These are phyloP conservation scores for Claviceps lovelessii DNA, from an alignment of 2,329 filamentous ascomycete genomes.

Conservation along the genomic window DNA sequence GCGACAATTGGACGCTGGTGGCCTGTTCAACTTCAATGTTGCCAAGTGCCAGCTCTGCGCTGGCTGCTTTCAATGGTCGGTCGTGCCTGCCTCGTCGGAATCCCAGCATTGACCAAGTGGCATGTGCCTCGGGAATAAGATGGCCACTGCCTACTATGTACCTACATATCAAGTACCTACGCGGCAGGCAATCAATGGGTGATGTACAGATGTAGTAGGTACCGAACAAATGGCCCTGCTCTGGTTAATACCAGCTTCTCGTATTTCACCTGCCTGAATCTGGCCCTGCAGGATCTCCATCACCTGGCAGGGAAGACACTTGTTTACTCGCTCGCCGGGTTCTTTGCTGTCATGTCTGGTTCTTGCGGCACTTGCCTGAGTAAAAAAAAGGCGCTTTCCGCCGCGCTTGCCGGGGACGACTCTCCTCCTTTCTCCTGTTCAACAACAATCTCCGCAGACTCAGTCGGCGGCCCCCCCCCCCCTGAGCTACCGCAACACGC, in stretches of 20 bases:
- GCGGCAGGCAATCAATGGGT: neutral
- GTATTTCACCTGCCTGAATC: conserved; percentile 3
- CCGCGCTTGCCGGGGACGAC: neutral
- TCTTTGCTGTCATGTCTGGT: neutral
- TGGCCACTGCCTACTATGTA: neutral
- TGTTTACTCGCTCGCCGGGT: neutral
- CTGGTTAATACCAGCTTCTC: conserved; percentile 1
- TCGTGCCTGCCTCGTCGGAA: conserved; percentile 1
- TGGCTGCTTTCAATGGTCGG: neutral
- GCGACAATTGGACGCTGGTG: neutral
- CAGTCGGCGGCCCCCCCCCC: neutral
- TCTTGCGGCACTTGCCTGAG: neutral
- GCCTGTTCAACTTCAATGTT: neutral
- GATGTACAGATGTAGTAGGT: neutral
- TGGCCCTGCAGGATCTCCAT: conserved; percentile 1
- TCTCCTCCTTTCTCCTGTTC: neutral
- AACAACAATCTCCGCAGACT: neutral
- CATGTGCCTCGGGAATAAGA: neutral
- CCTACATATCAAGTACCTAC: neutral
- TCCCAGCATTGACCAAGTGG: neutral
- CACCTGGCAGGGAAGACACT: neutral
- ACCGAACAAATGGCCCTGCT: neutral
- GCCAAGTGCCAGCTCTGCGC: neutral
- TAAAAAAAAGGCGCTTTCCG: neutral
- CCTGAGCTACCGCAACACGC: neutral